Evolutionary conservation across 2,329 filamentous ascomycete genomes (phyloP), one percentile per base, ranked within the genome.

Genomic region (Microascus cirrosus): DNA sequence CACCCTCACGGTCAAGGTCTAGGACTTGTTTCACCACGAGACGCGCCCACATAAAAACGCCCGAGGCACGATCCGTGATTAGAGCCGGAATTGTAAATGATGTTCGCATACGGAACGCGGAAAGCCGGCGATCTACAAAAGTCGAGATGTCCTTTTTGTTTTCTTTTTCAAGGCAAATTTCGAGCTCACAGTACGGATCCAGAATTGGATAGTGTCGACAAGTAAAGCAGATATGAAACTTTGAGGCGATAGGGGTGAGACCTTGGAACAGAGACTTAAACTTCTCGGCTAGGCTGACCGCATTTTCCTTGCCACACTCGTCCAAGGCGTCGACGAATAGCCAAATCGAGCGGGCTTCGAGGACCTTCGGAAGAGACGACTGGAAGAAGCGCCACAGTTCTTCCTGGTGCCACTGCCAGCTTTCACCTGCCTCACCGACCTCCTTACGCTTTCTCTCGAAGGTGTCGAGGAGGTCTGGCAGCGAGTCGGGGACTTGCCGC

Each of bases 21-120:
- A 65, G 25, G 12, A 63, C 62, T n/a, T 45, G 53, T 0, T 63
- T 53, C 3, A 67, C 60, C 0, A 70, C 67, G 13, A 74, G 63
- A n/a, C 39, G 57, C 0, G 68, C 69, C 72, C 71, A 74, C 22
- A 72, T 60, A 55, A 74, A 74, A 6, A 72, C 60, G 2, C 71
- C 70, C 0, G 53, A 20, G 1, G 71, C 65, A 15, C 63, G 64
- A 2, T 57, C 2, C 1, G 59, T 63, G 24, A 74, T 68, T 0
- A 62, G 20, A 1, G 60, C 25, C 7, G 57, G 34, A 51, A 66
- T 59, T 0, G n/a, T 25, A 6, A 48, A 61, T 28, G 25, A 32
- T 18, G 5, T 25, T 2, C 34, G 4, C 8, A 3, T 34, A 32
- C 6, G 25, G 28, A 34, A n/a, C 2, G 18, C n/a, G 3, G 32